Percentiles rank a stretch among this genome's conserved stretches.
Evolutionary conservation across 2,329 filamentous ascomycete genomes (phyloP).

Genomic region (Teratosphaeria zuluensis): DNA sequence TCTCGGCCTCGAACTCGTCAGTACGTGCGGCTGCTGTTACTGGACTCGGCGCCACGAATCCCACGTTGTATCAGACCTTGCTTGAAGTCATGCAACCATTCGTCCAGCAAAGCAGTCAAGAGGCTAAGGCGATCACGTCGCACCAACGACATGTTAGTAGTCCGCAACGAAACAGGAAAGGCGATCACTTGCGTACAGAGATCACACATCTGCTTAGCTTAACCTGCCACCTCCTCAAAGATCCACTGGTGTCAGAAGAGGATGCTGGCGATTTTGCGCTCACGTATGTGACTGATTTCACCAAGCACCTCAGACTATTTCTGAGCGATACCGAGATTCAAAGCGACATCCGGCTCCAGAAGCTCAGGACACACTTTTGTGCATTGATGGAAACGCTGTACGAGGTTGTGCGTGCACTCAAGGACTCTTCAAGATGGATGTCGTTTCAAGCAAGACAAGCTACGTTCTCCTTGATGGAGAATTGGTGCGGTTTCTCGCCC

Average conservation of each 20-base stretch:
- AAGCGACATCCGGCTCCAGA: slow-evolving; percentile 89
- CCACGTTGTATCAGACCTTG: slow-evolving; percentile 82
- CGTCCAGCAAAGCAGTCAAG: slow-evolving; percentile 76
- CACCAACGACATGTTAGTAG: slow-evolving; percentile 74
- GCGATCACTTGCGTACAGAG: slow-evolving; percentile 81
- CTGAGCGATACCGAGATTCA: slow-evolving; percentile 92
- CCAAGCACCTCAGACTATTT: slow-evolving; percentile 87
- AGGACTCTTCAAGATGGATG: slow-evolving; percentile 86
- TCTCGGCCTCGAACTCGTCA: slow-evolving; percentile 68
- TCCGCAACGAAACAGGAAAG: slow-evolving; percentile 69
- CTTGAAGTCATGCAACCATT: slow-evolving; percentile 84
- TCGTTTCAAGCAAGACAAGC: slow-evolving; percentile 94
- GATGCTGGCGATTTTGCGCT: slow-evolving; percentile 69
- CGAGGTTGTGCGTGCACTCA: slow-evolving; percentile 76
- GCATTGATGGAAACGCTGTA: slow-evolving; percentile 88
- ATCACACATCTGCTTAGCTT: slow-evolving; percentile 94
- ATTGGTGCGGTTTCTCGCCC: slow-evolving; percentile 96
- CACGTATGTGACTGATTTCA: slow-evolving; percentile 77
- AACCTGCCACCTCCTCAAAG: slow-evolving; percentile 78
- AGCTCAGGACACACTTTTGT: slow-evolving; percentile 84
- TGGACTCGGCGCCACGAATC: slow-evolving; percentile 88
- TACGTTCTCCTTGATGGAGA: slow-evolving; percentile 92
- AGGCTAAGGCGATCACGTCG: slow-evolving; percentile 64
- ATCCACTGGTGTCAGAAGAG: slow-evolving; percentile 68
- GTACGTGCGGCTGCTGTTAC: slow-evolving; percentile 85